Percentiles rank a stretch among this genome's conserved stretches.
Conservation (phyloP, 2,329 filamentous ascomycete genomes). For the Lachnellula hyalina region DNA sequence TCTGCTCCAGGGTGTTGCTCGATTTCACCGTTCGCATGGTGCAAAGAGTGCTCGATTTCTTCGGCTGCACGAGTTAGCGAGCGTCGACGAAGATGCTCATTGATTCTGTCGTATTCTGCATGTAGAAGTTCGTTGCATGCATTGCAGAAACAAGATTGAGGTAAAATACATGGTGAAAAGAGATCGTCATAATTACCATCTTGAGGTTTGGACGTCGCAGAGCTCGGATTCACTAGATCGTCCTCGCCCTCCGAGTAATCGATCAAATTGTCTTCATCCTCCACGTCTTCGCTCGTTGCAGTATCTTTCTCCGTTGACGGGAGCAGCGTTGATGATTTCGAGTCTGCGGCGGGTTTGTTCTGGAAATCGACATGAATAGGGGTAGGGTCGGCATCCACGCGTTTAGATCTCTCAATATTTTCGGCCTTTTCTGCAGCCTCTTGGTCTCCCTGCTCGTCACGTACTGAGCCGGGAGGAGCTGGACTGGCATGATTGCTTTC, state of each 20-base stretch:
- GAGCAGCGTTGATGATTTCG: background rate
- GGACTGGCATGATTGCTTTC: slow-evolving; percentile 1
- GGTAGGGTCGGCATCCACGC: background rate
- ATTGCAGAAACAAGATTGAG: slow-evolving; percentile 25
- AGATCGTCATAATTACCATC: slow-evolving; percentile 26
- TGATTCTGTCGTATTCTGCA: slow-evolving; percentile 19
- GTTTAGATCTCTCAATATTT: background rate
- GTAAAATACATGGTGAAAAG: slow-evolving; percentile 22
- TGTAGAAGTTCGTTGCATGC: slow-evolving; percentile 21
- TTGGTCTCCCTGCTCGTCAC: slow-evolving; percentile 1
- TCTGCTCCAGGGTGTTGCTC: slow-evolving; percentile 15
- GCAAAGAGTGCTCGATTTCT: background rate
- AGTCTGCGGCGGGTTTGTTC: background rate
- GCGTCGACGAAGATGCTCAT: slow-evolving; percentile 22
- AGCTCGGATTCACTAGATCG: background rate
- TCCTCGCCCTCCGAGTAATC: slow-evolving; percentile 46
- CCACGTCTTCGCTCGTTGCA: slow-evolving; percentile 1
- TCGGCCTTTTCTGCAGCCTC: background rate
- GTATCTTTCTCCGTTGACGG: background rate
- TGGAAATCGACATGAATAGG: background rate
- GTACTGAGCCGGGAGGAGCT: background rate
- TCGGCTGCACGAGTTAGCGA: slow-evolving; percentile 15
- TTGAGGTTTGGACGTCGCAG: background rate
- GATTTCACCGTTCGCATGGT: background rate
- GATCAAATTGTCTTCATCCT: slow-evolving; percentile 39